A percentile compares a stretch with the other conserved stretches of the same genome.
These are phyloP conservation scores for Lentinula guzmanii DNA, from an alignment of 768 basidiomycete species.

Conservation along the genomic window DNA sequence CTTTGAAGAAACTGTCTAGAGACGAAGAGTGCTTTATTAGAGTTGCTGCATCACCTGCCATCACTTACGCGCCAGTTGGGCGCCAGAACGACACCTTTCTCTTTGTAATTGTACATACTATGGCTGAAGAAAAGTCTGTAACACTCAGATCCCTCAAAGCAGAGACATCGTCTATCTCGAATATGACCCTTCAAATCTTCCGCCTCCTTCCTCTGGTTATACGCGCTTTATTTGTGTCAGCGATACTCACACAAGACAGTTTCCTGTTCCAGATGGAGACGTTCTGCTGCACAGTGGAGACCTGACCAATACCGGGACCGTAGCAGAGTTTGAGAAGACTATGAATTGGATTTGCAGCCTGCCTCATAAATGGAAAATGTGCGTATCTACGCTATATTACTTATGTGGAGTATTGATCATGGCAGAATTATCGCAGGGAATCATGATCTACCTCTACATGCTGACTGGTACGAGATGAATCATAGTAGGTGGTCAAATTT, in stretches of 20 bases:
- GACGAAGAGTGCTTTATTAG: too few species aligned
- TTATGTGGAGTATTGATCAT: background rate
- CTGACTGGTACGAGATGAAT: constrained; percentile 32
- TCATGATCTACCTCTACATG: constrained; percentile 49
- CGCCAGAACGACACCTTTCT: background rate
- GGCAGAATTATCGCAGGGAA: constrained; percentile 66
- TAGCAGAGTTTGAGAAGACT: constrained; percentile 39
- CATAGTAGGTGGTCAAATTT: constrained; percentile 22
- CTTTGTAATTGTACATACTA: background rate
- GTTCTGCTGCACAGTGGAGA: constrained; percentile 65
- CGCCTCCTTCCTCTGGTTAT: constrained; percentile 33
- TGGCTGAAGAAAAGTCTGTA: background rate
- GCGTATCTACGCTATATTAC: constrained; percentile 7
- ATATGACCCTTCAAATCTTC: constrained; percentile 23
- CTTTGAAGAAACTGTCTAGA: too few species aligned
- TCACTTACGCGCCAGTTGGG: too few species aligned
- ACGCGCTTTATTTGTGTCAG: constrained; percentile 58
- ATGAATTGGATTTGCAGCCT: constrained; percentile 53
- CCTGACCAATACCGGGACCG: constrained; percentile 44
- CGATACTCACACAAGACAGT: constrained; percentile 45
- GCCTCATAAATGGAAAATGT: constrained; percentile 60
- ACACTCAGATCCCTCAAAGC: constrained; percentile 16
- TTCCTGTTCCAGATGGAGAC: constrained; percentile 52
- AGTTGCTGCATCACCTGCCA: too few species aligned
- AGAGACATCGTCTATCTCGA: constrained; percentile 29